Base-by-base conservation (phyloP, 192 early-diverging fungal species). In the Gorgonomyces haynaldii region DNA sequence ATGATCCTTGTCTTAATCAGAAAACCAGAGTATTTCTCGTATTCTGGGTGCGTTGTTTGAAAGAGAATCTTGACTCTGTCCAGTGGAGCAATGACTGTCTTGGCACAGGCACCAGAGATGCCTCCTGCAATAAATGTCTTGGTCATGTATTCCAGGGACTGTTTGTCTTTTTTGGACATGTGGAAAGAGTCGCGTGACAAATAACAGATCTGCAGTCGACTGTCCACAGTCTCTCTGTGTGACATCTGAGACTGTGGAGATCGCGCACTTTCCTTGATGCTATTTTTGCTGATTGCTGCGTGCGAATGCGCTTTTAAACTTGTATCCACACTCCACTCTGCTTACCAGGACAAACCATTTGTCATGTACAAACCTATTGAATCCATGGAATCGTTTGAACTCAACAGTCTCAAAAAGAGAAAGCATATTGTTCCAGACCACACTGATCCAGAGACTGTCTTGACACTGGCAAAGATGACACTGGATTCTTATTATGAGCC, bases 401-500 rank as follows among this genome's bases (percentile, higher is more conserved):
- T n/a, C n/a, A n/a, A n/a, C n/a, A n/a, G n/a, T n/a, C n/a, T n/a
- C n/a, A n/a, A n/a, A n/a, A n/a, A n/a, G n/a, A n/a, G n/a, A 41
- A 13, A 41, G 13, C 39, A 41, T 21, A 10, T 10, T 19, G 5
- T 83, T 7, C 91, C 91, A 8, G 76, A 91, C 61, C 58, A 85
- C 10, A 79, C 56, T 0, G 77, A 92, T 70, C 68, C 76, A 25
- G 49, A 65, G 1, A 87, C 89, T 1, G 60, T 96, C 8, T 48
- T 84, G 15, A 67, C 69, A 25, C 48, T 96, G 24, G 86, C 82
- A 12, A 66, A 74, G 28, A 88, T 96, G 81, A 82, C 83, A 4
- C 78, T 76, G 37, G 88, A 93, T 59, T 81, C 92, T 0, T 96
- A 96, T 62, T 68, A 67, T 25, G 73, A 82, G 10, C 64, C 70